Percentiles rank a stretch among this genome's conserved stretches.
phyloP scores from a whole-genome alignment of 1,139 yeast genomes.

The Hansenula lynferdii region DNA sequence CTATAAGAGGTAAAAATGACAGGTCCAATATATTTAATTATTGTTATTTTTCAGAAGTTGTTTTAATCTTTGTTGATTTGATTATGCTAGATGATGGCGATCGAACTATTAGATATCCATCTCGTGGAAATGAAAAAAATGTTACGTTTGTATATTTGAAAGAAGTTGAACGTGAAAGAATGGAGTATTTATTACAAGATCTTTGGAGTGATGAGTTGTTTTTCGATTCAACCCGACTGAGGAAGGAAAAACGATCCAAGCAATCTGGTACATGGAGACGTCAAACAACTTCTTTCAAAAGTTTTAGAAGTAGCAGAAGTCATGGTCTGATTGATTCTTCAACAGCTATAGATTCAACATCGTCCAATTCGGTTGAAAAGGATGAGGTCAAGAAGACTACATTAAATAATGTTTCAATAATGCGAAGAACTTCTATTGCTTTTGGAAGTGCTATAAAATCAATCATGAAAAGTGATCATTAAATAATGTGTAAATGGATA shows the following conservation, averaged over 20 bases:
- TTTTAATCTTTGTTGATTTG: conserved; percentile 11
- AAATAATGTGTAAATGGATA: too few species aligned
- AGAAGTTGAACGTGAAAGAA: conserved; percentile 9
- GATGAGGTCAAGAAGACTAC: too few species aligned
- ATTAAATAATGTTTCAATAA: conserved; percentile 7
- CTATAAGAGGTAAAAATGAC: not conserved
- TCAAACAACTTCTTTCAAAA: not conserved
- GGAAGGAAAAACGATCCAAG: conserved; percentile 4
- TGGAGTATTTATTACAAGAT: conserved; percentile 17
- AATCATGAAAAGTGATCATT: conserved; percentile 6
- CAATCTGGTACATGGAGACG: not conserved
- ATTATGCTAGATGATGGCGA: conserved; percentile 4
- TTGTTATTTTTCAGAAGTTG: conserved; percentile 18
- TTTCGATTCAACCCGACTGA: conserved; percentile 3
- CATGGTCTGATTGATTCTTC: too few species aligned
- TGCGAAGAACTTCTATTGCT: conserved; percentile 17
- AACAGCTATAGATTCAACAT: too few species aligned
- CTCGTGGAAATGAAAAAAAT: not conserved
- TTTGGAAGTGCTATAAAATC: conserved; percentile 18
- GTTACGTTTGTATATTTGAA: conserved; percentile 3
- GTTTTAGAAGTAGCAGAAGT: not conserved
- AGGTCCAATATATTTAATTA: conserved; percentile 6
- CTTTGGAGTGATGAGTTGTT: conserved; percentile 22
- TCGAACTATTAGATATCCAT: conserved; percentile 7
- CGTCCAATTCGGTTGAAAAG: too few species aligned